A percentile compares a stretch with the other conserved stretches of the same genome.
Conservation (phyloP, 1,284 basidiomycete genomes). For the Ceraceosorus guamensis region DNA sequence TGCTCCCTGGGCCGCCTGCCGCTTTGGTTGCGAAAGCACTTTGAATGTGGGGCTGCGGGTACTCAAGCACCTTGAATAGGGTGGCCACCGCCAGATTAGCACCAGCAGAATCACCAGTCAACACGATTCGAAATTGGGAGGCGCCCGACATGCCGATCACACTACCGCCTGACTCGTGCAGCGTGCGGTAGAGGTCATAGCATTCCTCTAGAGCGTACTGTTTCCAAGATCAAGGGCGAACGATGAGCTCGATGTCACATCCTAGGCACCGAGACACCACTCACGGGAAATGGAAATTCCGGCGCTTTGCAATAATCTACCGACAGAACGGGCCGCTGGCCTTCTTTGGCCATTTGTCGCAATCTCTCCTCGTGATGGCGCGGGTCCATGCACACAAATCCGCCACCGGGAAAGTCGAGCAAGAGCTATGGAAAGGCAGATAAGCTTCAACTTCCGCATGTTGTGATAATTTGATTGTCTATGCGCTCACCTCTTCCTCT, state of each 20-base stretch:
- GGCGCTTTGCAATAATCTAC: conserved; percentile 95
- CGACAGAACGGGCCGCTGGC: conserved; percentile 71
- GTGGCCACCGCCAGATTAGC: conserved; percentile 34
- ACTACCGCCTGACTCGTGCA: conserved; percentile 71
- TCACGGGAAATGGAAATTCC: conserved; percentile 51
- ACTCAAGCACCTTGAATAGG: conserved; percentile 37
- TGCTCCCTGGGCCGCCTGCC: conserved; percentile 3
- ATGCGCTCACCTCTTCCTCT: conserved; percentile 19
- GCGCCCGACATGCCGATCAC: conserved; percentile 65
- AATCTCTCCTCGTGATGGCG: conserved; percentile 88
- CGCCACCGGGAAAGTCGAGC: conserved; percentile 82
- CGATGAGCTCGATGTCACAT: no score
- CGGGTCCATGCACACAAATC: conserved; percentile 72
- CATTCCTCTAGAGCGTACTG: conserved; percentile 9
- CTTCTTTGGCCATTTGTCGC: conserved; percentile 71
- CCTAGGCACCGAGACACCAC: no score
- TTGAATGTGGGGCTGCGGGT: conserved; percentile 35
- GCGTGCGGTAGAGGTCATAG: conserved; percentile 60
- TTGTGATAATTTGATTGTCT: background rate
- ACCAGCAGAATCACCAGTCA: conserved; percentile 38
- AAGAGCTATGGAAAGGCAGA: conserved; percentile 11
- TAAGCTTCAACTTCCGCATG: background rate
- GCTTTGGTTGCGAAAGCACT: conserved; percentile 22
- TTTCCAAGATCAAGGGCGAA: no score
- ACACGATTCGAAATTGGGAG: conserved; percentile 26